These are phyloP conservation scores for Aspergillus sp. DNA, from an alignment of 2,329 filamentous ascomycete genomes.

Conservation along the genomic window DNA sequence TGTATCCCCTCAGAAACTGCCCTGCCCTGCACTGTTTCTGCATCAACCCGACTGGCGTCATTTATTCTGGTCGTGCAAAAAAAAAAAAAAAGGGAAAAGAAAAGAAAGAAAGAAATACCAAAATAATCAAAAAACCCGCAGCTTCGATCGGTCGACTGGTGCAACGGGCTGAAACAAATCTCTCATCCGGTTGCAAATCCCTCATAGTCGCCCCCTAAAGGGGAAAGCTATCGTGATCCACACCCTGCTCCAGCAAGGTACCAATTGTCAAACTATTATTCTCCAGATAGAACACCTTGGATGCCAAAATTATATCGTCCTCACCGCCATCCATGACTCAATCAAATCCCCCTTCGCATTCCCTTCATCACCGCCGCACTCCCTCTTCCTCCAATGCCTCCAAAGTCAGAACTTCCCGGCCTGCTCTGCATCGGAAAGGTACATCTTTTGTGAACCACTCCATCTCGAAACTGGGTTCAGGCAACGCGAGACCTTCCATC, in stretches of 20 bases:
- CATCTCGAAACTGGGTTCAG: conserved; percentile 30
- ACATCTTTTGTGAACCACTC: conserved; percentile 23
- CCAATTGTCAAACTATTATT: conserved; percentile 10
- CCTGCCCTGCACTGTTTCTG: no score
- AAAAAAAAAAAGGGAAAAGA: neutral
- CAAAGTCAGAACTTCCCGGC: conserved; percentile 27
- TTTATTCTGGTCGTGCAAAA: neutral
- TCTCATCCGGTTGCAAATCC: conserved; percentile 17
- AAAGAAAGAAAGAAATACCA: neutral
- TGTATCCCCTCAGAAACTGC: no score
- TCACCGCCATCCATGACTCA: conserved; percentile 39
- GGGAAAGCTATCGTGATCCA: conserved; percentile 20
- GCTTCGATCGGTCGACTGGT: neutral
- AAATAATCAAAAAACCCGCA: no score
- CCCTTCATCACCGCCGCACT: conserved; percentile 25
- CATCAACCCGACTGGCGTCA: neutral
- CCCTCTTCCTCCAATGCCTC: conserved; percentile 26
- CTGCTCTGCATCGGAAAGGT: conserved; percentile 29
- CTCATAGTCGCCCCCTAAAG: conserved; percentile 21
- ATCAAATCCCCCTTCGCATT: conserved; percentile 4
- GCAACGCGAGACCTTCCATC: conserved; percentile 13
- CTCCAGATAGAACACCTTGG: conserved; percentile 8
- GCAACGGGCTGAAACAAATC: neutral
- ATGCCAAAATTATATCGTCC: conserved; percentile 10
- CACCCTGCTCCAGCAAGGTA: conserved; percentile 14